phyloP scores from a whole-genome alignment of 2,329 filamentous ascomycete genomes.

The Ilyonectria robusta region DNA sequence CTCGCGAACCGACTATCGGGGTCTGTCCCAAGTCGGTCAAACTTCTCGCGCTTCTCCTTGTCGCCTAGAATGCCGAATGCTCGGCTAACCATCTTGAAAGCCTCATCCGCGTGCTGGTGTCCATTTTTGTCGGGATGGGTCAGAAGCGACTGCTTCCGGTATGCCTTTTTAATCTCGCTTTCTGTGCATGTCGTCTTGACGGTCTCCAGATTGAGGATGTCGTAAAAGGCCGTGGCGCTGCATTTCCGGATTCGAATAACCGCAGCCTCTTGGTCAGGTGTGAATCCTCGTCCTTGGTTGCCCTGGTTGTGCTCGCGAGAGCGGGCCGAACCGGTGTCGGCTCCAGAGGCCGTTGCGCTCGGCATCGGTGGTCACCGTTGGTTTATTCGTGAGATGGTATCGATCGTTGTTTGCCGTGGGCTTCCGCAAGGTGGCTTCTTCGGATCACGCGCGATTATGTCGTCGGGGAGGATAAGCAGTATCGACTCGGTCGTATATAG shows the following conservation, averaged over 20 bases:
- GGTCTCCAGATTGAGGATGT: conserved; percentile 84
- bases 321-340: conserved; percentile 64
- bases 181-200: conserved; percentile 78
- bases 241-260: conserved; percentile 92
- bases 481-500: no score
- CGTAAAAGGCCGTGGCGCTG: conserved; percentile 90
- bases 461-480: not conserved
- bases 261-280: conserved; percentile 90
- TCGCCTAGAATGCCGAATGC: conserved; percentile 96
- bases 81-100: conserved; percentile 97
- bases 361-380: conserved; percentile 48
- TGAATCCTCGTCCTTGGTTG: conserved; percentile 83
- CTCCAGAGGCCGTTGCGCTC: conserved; percentile 68
- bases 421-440: conserved; percentile 20
- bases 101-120: conserved; percentile 94
- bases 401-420: conserved; percentile 2
- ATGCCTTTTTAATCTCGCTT: conserved; percentile 95
- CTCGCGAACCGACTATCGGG: conserved; percentile 88
- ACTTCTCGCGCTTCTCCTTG: conserved; percentile 87
- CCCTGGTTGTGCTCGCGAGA: conserved; percentile 81
- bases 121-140: conserved; percentile 99
- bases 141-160: conserved; percentile 91
- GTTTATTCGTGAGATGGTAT: conserved; percentile 18
- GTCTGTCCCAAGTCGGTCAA: conserved; percentile 90
- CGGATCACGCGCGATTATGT: conserved; percentile 3